Evolutionary conservation across 139 green algal genomes (phyloP).

Genomic region (Tetradesmus obliquus): DNA sequence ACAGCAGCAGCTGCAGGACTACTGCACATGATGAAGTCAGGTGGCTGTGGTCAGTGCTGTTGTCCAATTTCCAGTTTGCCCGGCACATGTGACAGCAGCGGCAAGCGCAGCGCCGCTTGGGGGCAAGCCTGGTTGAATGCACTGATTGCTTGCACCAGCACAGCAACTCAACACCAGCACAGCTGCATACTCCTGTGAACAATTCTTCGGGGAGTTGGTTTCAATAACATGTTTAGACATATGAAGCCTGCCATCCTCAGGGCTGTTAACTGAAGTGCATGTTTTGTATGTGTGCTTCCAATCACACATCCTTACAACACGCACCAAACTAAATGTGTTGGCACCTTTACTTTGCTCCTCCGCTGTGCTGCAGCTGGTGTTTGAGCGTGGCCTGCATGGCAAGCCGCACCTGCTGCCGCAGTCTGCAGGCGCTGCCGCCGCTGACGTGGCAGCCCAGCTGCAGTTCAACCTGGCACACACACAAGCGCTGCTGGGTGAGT

Average conservation of each 20-base stretch:
- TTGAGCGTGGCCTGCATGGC: conserved; percentile 55
- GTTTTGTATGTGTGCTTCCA: no score
- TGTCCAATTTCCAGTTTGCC: no score
- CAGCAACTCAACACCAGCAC: neutral
- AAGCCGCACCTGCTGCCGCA: conserved; percentile 61
- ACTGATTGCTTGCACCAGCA: neutral
- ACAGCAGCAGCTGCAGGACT: neutral
- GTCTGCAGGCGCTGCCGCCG: conserved; percentile 12
- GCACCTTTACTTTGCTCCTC: neutral
- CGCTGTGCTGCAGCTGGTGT: conserved; percentile 22
- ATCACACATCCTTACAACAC: no score
- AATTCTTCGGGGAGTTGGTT: no score
- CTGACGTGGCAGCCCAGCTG: conserved; percentile 28
- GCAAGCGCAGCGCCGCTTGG: neutral
- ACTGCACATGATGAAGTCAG: no score
- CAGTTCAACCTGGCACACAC: conserved; percentile 79
- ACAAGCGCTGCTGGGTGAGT: conserved; percentile 53
- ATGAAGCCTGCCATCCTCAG: no score
- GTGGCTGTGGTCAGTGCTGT: no score
- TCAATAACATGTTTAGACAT: no score
- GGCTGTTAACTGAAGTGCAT: no score
- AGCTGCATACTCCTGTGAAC: neutral
- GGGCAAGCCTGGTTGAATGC: neutral
- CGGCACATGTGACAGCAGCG: neutral
- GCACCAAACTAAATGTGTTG: no score